Conservation (phyloP, 768 basidiomycete species). For the Russula sp. region DNA sequence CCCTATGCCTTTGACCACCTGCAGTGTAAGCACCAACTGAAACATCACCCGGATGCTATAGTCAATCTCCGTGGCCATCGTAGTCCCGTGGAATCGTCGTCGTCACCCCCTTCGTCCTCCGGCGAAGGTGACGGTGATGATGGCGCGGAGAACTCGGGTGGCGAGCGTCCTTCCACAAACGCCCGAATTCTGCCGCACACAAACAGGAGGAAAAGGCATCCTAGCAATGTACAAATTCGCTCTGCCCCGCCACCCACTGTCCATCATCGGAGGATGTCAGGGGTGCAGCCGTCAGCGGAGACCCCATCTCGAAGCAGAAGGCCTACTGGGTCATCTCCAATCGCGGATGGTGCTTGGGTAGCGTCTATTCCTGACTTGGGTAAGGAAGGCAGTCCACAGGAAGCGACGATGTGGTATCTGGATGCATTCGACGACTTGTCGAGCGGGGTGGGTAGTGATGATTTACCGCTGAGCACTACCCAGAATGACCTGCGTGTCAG, state of each 20-base stretch:
- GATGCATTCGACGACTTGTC: constrained; percentile 8
- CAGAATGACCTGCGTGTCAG: not conserved
- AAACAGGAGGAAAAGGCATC: constrained; percentile 5
- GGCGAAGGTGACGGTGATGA: not conserved
- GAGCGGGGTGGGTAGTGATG: not conserved
- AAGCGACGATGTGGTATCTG: constrained; percentile 1
- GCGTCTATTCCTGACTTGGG: not conserved
- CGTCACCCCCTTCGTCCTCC: constrained; percentile 1
- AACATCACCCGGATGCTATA: constrained; percentile 57
- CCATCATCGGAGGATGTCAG: not conserved
- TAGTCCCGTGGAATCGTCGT: constrained; percentile 19
- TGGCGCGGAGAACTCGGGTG: not conserved
- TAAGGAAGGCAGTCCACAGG: not conserved
- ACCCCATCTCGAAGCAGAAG: not conserved
- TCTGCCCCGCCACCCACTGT: not conserved
- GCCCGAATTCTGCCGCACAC: not conserved
- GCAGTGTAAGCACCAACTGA: constrained; percentile 45
- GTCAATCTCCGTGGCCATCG: constrained; percentile 41
- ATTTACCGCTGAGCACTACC: not conserved
- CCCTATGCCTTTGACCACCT: constrained; percentile 55
- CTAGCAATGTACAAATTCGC: not conserved
- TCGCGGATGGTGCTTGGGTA: not conserved
- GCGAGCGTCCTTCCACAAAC: not conserved
- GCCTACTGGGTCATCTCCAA: not conserved
- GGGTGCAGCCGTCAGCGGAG: not conserved